A percentile compares a stretch with the other conserved stretches of the same genome.
Conservation (phyloP, 73 alveolate genomes). For the Effrenium voratum region DNA sequence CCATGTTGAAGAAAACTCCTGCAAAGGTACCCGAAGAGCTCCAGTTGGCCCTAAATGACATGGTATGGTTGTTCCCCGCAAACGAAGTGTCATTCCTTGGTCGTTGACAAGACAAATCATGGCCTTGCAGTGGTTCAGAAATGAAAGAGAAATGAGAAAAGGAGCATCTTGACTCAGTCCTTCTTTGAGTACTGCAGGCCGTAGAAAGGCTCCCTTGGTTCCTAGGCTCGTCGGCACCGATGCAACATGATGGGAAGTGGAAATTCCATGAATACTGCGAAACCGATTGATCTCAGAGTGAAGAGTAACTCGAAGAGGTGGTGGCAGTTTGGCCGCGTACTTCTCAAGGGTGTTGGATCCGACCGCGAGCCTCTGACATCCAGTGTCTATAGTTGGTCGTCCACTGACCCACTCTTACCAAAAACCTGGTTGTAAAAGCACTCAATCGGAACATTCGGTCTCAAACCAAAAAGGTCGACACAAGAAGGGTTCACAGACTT, state of each 20-base stretch:
- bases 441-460: not conserved
- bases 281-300: not conserved
- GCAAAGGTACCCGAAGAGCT: not conserved
- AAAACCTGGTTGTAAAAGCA: not conserved
- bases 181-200: not conserved
- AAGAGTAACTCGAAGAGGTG: not conserved
- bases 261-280: not conserved
- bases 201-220: not conserved
- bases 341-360: not conserved
- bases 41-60: not conserved
- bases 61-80: not conserved
- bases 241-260: not conserved
- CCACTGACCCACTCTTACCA: too few relatives aligned
- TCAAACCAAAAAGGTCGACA: too few relatives aligned
- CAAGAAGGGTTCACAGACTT: not conserved
- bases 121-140: not conserved
- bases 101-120: not conserved
- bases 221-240: not conserved
- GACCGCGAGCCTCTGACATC: not conserved
- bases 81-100: not conserved
- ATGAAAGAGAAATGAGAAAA: not conserved
- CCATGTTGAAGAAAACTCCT: not conserved
- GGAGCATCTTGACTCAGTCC: not conserved
- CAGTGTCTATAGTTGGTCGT: slow-evolving; percentile 1
- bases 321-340: not conserved